phyloP scores from a whole-genome alignment of 495 filamentous ascomycete genomes.

The Penicillium paradoxum region DNA sequence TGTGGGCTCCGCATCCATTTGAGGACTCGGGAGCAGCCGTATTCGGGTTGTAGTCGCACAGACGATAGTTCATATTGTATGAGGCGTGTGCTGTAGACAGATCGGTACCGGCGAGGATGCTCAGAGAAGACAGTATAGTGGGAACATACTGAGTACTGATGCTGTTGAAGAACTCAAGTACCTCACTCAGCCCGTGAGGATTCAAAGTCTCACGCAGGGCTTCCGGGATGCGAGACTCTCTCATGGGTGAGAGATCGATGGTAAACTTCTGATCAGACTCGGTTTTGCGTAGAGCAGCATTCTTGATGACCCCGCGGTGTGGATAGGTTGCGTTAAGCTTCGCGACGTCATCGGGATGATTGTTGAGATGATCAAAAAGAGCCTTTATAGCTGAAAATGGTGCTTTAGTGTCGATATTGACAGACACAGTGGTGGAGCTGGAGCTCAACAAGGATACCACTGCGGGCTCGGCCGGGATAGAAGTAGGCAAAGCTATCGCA shows the following conservation, averaged over 20 bases:
- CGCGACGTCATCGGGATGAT: background rate
- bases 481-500: background rate
- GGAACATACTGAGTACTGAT: background rate
- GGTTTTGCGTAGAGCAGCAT: background rate
- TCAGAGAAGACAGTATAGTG: constrained; percentile 2
- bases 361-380: background rate
- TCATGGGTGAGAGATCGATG: background rate
- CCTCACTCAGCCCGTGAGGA: background rate
- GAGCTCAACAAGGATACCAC: background rate
- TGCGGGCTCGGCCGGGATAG: background rate
- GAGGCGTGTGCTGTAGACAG: constrained; percentile 14
- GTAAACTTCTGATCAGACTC: background rate
- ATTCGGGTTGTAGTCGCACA: constrained; percentile 15
- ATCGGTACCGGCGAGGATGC: constrained; percentile 9
- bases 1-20: constrained; percentile 19
- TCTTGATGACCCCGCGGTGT: background rate
- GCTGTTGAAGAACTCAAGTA: background rate
- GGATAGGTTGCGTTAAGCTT: background rate
- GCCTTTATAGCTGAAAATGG: background rate
- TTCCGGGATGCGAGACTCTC: background rate
- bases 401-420: background rate
- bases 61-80: constrained; percentile 19
- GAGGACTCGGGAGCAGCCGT: constrained; percentile 10
- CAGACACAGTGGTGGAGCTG: background rate
- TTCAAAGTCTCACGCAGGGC: background rate